These are phyloP conservation scores for Glomus cerebriforme DNA, from an alignment of 192 early-diverging fungal species.

Conservation along the genomic window DNA sequence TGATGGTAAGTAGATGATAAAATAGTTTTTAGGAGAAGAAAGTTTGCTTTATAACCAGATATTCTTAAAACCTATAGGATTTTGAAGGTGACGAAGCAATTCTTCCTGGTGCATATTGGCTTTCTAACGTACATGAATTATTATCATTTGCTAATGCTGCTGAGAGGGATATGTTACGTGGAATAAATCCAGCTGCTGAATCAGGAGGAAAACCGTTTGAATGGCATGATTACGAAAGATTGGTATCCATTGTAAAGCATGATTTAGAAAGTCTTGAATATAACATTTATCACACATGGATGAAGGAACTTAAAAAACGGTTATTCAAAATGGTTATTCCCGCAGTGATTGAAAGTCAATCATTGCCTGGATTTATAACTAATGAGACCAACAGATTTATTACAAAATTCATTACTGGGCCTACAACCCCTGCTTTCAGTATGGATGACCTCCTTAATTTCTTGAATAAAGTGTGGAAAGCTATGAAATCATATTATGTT, in stretches of 20 bases:
- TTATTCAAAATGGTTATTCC: constrained; percentile 94
- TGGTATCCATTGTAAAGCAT: constrained; percentile 83
- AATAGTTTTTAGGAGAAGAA: background rate
- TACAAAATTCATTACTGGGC: constrained; percentile 83
- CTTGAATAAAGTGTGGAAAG: constrained; percentile 91
- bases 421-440: constrained; percentile 75
- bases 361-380: constrained; percentile 89
- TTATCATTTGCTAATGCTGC: constrained; percentile 81
- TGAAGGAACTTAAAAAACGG: constrained; percentile 96
- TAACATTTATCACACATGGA: constrained; percentile 98
- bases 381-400: constrained; percentile 90
- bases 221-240: constrained; percentile 73
- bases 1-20: constrained; percentile 48
- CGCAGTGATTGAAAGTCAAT: constrained; percentile 95
- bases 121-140: constrained; percentile 95
- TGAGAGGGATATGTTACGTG: constrained; percentile 68
- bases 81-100: constrained; percentile 81
- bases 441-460: constrained; percentile 96
- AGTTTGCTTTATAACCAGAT: background rate
- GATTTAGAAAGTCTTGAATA: constrained; percentile 90
- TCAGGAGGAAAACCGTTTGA: constrained; percentile 58
- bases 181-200: constrained; percentile 68
- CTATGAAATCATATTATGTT: constrained; percentile 97
- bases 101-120: constrained; percentile 89
- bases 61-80: constrained; percentile 41